Conservation (phyloP, 202 grass and related monocot species). For the Cymbopogon flexuosus region DNA sequence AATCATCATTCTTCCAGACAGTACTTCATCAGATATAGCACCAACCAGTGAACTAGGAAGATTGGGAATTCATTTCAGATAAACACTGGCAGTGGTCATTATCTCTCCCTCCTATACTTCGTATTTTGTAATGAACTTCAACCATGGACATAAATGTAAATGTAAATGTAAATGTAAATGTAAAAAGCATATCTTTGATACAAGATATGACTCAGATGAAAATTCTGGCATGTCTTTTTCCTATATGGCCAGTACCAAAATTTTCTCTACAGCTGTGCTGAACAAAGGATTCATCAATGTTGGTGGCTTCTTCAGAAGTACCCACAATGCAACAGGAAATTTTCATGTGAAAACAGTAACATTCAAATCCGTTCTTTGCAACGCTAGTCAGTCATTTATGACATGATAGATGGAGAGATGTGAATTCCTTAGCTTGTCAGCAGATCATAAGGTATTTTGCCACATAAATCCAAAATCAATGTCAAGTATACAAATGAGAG, state of each 20-base stretch:
- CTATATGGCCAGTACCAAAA: neutral
- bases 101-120: neutral
- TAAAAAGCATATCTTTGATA: constrained; percentile 18
- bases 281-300: constrained; percentile 8
- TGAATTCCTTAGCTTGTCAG: too few relatives aligned
- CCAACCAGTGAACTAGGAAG: neutral
- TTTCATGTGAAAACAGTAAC: constrained; percentile 17
- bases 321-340: neutral
- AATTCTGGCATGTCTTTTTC: constrained; percentile 17
- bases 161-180: constrained; percentile 16
- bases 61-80: constrained; percentile 14
- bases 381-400: constrained; percentile 2
- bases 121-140: constrained; percentile 19
- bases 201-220: constrained; percentile 2
- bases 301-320: constrained; percentile 26
- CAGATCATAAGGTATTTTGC: too few relatives aligned
- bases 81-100: neutral
- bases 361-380: neutral
- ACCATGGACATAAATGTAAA: neutral
- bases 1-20: constrained; percentile 16
- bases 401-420: neutral
- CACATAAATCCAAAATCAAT: constrained; percentile 17
- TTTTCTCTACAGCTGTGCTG: constrained; percentile 4
- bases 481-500: neutral
- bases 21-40: constrained; percentile 14